Evolutionary conservation across 495 filamentous ascomycete genomes (phyloP), one percentile per base, ranked within the genome.

Genomic region (Penicillium manginii): DNA sequence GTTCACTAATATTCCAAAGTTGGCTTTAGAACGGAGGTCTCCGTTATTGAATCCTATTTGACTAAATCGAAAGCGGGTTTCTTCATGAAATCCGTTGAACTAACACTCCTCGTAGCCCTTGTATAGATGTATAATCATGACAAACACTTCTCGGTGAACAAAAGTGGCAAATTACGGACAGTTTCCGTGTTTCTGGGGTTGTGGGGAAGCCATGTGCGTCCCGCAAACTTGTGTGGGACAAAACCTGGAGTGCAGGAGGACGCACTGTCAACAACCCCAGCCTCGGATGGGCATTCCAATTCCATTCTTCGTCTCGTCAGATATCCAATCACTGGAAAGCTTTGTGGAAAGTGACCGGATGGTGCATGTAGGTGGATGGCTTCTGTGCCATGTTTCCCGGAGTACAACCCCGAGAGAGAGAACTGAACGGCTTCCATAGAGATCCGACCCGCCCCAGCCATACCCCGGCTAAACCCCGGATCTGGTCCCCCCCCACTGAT

Each of bases 381-480:
- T 11, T 14, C 15, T 39, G 40, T 17, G 40, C 12, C 40, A 17
- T 19, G 1, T 18, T 9, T 43, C 17, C 17, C 15, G 14, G n/a
- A 29, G 26, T 43, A 8, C 14, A 43, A 21, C 40, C 8, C 19
- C 6, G 15, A 39, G 12, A 12, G 15, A 4, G 12, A 43, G 15
- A 10, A 43, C 17, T 21, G 40, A 43, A 43, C 40, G 40, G 7
- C 40, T 43, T 43, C 40, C n/a, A 21, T 43, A 43, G 15, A 19
- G 40, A 17, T n/a, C 40, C 17, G 40, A 26, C 45, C 45, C 45
- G 45, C 45, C 11, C n/a, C 45, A 47, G 22, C 45, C 45, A 47
- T 26, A 12, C 45, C 22, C 45, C 45, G 45, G 45, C 45, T 47
- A 47, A 47, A 47, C 45, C 45, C 45, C 45, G 45, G 45, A 47